A percentile compares a stretch with the other conserved stretches of the same genome.
Evolutionary conservation across 2,329 filamentous ascomycete species (phyloP).

Genomic region (Aspergillus sp.): DNA sequence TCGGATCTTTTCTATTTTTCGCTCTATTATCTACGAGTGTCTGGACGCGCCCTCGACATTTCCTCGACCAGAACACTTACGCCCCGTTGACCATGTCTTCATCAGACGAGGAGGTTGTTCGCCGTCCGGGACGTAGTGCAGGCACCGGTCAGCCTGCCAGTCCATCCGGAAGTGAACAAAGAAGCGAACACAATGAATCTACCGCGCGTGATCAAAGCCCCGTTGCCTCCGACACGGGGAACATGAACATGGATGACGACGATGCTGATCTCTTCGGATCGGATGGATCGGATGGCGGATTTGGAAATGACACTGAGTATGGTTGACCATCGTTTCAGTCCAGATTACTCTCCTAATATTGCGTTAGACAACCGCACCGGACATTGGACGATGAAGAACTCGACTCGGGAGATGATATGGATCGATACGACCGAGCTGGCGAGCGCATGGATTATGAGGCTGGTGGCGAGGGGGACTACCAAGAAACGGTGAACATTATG

Average conservation of each 20-base stretch:
- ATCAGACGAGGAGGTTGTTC: slow-evolving; percentile 38
- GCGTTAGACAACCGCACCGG: slow-evolving; percentile 35
- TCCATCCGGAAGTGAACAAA: slow-evolving; percentile 21
- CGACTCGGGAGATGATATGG: slow-evolving; percentile 62
- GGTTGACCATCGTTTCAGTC: slow-evolving; percentile 1
- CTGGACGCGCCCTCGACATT: background rate
- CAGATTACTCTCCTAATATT: slow-evolving; percentile 11
- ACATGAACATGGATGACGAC: slow-evolving; percentile 34
- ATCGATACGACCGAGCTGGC: slow-evolving; percentile 51
- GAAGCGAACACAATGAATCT: slow-evolving; percentile 20
- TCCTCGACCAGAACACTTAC: background rate
- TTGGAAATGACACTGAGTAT: slow-evolving; percentile 34
- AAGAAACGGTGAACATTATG: slow-evolving; percentile 51
- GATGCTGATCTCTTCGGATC: slow-evolving; percentile 48
- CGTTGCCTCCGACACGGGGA: slow-evolving; percentile 26
- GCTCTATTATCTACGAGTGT: background rate
- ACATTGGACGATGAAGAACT: slow-evolving; percentile 60
- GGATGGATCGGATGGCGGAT: slow-evolving; percentile 40
- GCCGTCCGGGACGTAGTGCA: slow-evolving; percentile 29
- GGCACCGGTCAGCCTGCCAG: slow-evolving; percentile 21
- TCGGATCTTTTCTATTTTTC: background rate
- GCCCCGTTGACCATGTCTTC: slow-evolving; percentile 28
- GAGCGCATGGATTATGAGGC: slow-evolving; percentile 46
- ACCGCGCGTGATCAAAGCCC: slow-evolving; percentile 21
- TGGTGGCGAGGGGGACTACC: slow-evolving; percentile 38